Base-by-base conservation (phyloP, 352 stramenopile species). In the Thalassiosira ordinaria region DNA sequence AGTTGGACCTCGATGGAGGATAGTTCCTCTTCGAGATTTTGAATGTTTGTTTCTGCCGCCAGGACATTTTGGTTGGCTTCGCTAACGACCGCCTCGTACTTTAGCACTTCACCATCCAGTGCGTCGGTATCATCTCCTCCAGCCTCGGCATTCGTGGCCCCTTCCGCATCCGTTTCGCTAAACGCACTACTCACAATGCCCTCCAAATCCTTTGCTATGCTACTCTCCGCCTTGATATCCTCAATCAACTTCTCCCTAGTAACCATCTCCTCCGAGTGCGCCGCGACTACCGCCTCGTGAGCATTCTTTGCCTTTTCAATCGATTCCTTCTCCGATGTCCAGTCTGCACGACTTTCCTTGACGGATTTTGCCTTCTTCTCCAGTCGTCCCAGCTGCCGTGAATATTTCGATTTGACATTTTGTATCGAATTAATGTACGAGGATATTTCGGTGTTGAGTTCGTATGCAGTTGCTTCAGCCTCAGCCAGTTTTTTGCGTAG, bases 261-360 rank as follows among this genome's bases (percentile, higher is more conserved):
- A 9, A 92, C 51, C 20, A 94, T 62, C 2, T 82, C 77, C 39
- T 94, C 82, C 0, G 85, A 88, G 69, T 94, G 89, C 20, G 73
- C 78, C 55, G 83, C 65, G 14, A 94, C 68, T 63, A 91, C 72
- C n/a, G 73, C 41, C 26, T 92, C 86, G 61, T 93, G 89, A 26
- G 76, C 80, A 47, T 69, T 69, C 59, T 90, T 92, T 37, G 85
- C 64, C 29, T 71, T 79, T 49, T 91, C 66, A 44, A 88, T 72
- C 2, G 76, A 66, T 65, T 77, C 26, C 22, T 91, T 78, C 53
- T 95, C 88, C 0, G 53, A 59, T 52, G 90, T 74, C 87, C 86
- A 95, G 68, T 95, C 90, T 16, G 79, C 75, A 11, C 88, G 80
- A 70, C 75, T 87, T 66, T 93, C 85, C 60, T 88, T 81, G n/a